A percentile compares a stretch with the other conserved stretches of the same genome.
Evolutionary conservation across 2,329 filamentous ascomycete genomes (phyloP).

Genomic region (Penicillium concentricum): DNA sequence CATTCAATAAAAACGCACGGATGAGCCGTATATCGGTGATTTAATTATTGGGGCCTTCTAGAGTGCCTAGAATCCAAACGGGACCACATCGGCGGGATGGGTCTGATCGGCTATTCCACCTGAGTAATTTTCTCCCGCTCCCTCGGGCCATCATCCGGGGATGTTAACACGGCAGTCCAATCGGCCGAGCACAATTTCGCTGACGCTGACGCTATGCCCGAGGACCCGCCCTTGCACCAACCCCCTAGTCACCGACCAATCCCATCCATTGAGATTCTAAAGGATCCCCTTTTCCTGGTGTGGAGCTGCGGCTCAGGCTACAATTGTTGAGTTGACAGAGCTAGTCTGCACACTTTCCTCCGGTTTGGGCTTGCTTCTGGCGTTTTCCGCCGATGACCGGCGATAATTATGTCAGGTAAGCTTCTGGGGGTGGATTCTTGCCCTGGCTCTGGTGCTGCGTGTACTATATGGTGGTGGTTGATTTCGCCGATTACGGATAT

Average conservation of each 20-base stretch:
- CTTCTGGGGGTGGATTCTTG: neutral
- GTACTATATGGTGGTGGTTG: neutral
- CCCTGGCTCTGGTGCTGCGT: neutral
- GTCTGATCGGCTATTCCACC: constrained; percentile 19
- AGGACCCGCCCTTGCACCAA: neutral
- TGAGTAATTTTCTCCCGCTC: constrained; percentile 20
- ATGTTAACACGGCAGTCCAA: constrained; percentile 6
- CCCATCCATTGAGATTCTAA: neutral
- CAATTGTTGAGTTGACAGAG: constrained; percentile 6
- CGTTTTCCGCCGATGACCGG: constrained; percentile 24
- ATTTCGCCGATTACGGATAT: constrained; percentile 5
- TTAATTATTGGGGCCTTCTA: neutral
- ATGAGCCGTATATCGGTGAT: neutral
- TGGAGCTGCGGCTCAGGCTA: constrained; percentile 6
- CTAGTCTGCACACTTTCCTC: constrained; percentile 10
- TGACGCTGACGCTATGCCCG: neutral
- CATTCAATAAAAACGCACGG: neutral
- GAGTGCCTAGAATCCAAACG: neutral
- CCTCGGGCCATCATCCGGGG: constrained; percentile 14
- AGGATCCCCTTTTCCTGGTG: neutral
- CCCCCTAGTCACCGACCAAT: constrained; percentile 10
- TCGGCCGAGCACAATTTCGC: constrained; percentile 1
- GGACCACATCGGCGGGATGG: constrained; percentile 4
- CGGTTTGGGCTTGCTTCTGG: constrained; percentile 4
- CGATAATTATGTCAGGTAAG: constrained; percentile 4